Evolutionary conservation across 192 early-diverging fungal species (phyloP).

Genomic region (Coemansia interrupta): DNA sequence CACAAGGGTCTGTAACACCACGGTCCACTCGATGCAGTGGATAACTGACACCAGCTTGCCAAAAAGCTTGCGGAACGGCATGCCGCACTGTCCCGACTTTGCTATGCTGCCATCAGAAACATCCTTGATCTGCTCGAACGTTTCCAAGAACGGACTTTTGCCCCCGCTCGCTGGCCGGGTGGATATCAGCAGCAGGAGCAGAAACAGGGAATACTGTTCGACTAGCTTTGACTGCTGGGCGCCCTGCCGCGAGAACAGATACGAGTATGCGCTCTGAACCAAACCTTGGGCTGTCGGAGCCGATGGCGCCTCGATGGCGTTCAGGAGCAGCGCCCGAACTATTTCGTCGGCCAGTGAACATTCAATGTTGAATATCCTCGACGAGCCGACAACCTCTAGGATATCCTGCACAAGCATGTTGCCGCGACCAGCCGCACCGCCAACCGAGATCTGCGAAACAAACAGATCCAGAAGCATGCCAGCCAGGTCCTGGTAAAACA

Average conservation of each 20-base stretch:
- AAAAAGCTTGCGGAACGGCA: constrained; percentile 46
- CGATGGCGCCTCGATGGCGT: constrained; percentile 20
- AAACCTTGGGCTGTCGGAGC: constrained; percentile 30
- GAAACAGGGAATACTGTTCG: constrained; percentile 39
- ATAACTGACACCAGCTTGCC: constrained; percentile 21
- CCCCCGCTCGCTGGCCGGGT: constrained; percentile 2
- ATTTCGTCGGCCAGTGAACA: constrained; percentile 30
- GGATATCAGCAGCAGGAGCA: constrained; percentile 36
- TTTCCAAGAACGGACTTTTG: constrained; percentile 26
- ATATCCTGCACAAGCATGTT: constrained; percentile 27
- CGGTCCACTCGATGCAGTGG: constrained; percentile 28
- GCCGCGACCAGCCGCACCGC: background rate
- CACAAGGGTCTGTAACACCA: constrained; percentile 32
- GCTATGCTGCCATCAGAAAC: constrained; percentile 13
- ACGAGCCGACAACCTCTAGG: constrained; percentile 26
- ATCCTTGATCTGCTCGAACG: constrained; percentile 21
- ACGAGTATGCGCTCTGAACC: constrained; percentile 45
- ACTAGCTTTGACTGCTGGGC: constrained; percentile 15
- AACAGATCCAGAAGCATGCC: constrained; percentile 30
- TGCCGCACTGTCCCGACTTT: constrained; percentile 7
- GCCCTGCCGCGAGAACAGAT: constrained; percentile 37
- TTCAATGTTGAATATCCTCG: constrained; percentile 35
- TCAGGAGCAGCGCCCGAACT: constrained; percentile 23
- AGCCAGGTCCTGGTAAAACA: constrained; percentile 29
- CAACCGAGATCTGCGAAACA: constrained; percentile 19